Conservation (phyloP, 2,329 filamentous ascomycete species). For the Colletotrichum euphorbiae region DNA sequence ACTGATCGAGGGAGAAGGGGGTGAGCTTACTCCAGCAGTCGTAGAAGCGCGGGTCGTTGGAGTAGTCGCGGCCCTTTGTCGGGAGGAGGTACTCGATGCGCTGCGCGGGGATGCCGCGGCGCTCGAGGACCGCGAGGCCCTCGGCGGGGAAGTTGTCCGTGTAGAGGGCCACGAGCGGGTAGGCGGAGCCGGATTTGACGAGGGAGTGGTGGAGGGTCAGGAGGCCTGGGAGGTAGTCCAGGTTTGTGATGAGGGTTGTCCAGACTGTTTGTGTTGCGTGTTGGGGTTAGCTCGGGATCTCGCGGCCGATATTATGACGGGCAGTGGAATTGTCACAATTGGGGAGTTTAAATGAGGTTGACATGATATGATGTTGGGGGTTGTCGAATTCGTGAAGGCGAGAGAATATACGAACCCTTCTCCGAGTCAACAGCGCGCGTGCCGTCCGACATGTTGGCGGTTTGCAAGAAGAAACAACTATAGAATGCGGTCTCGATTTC, state of each 20-base stretch:
- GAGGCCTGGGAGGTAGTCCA: conserved; percentile 82
- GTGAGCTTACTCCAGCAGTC: conserved; percentile 92
- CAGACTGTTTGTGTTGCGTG: conserved; percentile 68
- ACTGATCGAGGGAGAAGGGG: conserved; percentile 81
- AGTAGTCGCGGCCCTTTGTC: conserved; percentile 73
- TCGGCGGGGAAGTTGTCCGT: conserved; percentile 79
- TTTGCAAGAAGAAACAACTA: neutral
- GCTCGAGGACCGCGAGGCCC: conserved; percentile 76
- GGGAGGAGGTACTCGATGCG: conserved; percentile 80
- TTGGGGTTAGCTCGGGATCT: neutral
- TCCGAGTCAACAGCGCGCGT: conserved; percentile 53
- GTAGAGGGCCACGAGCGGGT: conserved; percentile 86
- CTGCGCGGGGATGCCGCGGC: conserved; percentile 76
- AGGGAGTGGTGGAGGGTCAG: conserved; percentile 85
- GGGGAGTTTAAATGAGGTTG: neutral
- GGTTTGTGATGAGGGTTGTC: conserved; percentile 89
- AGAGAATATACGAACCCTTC: conserved; percentile 47
- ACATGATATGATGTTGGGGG: no score
- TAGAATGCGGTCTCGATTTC: conserved; percentile 7
- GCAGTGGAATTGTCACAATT: neutral
- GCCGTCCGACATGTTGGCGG: conserved; percentile 40
- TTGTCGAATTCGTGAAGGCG: conserved; percentile 1
- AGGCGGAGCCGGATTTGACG: conserved; percentile 71
- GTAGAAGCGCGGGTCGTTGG: conserved; percentile 84
- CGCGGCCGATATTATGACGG: neutral